Conservation (phyloP, 768 basidiomycete species). For the Daedaleopsis nitida region DNA sequence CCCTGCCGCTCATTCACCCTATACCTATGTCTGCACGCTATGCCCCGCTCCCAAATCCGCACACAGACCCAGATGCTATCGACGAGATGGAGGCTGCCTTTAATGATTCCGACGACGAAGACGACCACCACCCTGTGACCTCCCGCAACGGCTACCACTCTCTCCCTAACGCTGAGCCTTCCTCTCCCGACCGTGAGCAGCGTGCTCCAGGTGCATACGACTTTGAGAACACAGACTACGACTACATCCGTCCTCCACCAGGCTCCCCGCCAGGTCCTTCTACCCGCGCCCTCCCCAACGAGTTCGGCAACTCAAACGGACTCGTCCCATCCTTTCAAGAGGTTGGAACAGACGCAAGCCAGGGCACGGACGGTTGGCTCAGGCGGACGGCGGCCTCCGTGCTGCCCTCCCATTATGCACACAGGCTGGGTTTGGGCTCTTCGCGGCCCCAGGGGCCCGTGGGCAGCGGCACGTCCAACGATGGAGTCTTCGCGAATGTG, state of each 20-base stretch:
- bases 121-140: slow-evolving; percentile 44
- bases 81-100: slow-evolving; percentile 88
- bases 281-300: slow-evolving; percentile 65
- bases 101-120: slow-evolving; percentile 75
- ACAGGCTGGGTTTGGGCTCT: slow-evolving; percentile 46
- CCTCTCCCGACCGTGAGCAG: slow-evolving; percentile 6
- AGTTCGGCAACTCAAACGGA: slow-evolving; percentile 77
- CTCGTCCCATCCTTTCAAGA: slow-evolving; percentile 49
- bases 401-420: slow-evolving; percentile 54
- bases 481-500: slow-evolving; percentile 96
- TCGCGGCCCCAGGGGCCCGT: slow-evolving; percentile 45
- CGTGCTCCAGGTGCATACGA: slow-evolving; percentile 54
- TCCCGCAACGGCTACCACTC: slow-evolving; percentile 27
- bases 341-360: slow-evolving; percentile 30
- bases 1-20: not conserved
- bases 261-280: slow-evolving; percentile 76
- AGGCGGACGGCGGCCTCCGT: slow-evolving; percentile 54
- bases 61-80: slow-evolving; percentile 47
- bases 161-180: slow-evolving; percentile 22
- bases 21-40: slow-evolving; percentile 54
- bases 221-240: slow-evolving; percentile 81
- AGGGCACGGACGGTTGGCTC: slow-evolving; percentile 49
- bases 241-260: slow-evolving; percentile 67
- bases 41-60: slow-evolving; percentile 65
- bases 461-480: slow-evolving; percentile 73